phyloP scores from a whole-genome alignment of 2,329 filamentous ascomycete genomes.

The Penicillium vulpinum region DNA sequence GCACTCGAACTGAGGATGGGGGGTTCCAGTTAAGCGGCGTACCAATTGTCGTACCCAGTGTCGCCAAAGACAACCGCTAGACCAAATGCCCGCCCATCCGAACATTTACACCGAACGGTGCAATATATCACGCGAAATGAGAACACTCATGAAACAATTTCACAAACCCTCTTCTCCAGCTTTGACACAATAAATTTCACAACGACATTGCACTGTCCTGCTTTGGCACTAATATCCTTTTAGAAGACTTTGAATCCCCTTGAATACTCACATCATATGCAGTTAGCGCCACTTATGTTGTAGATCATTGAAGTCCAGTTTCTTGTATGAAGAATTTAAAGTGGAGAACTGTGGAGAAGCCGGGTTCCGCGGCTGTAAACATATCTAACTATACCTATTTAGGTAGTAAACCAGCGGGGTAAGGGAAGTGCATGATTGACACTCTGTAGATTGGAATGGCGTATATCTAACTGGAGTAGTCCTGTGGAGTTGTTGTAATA shows the following conservation, averaged over 20 bases:
- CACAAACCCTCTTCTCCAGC: slow-evolving; percentile 56
- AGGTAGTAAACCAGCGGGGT: background rate
- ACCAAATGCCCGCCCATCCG: background rate
- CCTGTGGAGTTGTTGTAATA: background rate
- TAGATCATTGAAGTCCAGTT: background rate
- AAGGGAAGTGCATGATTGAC: no score
- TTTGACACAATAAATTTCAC: slow-evolving; percentile 65
- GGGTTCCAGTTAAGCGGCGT: background rate
- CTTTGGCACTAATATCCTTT: no score
- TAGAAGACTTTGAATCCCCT: no score
- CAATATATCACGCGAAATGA: background rate
- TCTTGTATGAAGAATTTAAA: background rate
- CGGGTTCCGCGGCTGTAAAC: slow-evolving; percentile 5
- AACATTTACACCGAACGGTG: background rate
- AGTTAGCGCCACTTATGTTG: background rate
- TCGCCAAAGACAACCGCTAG: background rate
- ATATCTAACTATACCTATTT: no score
- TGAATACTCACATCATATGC: no score
- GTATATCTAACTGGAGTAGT: background rate
- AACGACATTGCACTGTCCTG: slow-evolving; percentile 69
- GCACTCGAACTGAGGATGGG: background rate
- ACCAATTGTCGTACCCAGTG: background rate
- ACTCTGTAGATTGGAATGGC: no score
- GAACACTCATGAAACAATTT: background rate
- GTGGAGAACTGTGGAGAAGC: slow-evolving; percentile 6